phyloP scores from a whole-genome alignment of 768 basidiomycete species.

The Polyporus arcularius region DNA sequence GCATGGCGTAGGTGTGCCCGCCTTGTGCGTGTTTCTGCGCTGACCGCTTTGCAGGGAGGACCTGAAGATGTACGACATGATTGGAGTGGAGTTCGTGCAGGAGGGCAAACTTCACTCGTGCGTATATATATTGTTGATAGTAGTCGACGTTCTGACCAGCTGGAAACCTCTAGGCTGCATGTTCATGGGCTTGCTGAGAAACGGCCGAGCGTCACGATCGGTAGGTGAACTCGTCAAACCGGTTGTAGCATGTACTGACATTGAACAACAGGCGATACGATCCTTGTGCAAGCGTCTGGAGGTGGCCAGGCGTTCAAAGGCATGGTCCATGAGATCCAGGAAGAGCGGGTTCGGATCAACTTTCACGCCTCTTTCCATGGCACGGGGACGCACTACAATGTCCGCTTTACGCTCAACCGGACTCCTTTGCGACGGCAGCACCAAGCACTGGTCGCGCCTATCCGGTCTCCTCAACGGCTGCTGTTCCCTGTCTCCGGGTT shows the following conservation, averaged over 20 bases:
- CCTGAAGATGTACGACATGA: conserved; percentile 38
- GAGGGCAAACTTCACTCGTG: conserved; percentile 48
- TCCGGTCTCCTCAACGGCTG: conserved; percentile 39
- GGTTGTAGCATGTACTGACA: conserved; percentile 9
- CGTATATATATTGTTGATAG: conserved; percentile 10
- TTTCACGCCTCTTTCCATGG: conserved; percentile 46
- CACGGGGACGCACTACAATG: conserved; percentile 46
- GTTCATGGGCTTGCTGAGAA: conserved; percentile 61
- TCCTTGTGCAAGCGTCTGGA: conserved; percentile 28
- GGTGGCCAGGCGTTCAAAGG: conserved; percentile 36
- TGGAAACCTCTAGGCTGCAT: conserved; percentile 36
- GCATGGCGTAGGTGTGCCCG: conserved; percentile 28
- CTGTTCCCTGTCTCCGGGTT: conserved; percentile 44
- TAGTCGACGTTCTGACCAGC: not conserved
- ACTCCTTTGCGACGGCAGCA: conserved; percentile 56
- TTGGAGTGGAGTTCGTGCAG: conserved; percentile 36
- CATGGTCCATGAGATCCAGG: conserved; percentile 50
- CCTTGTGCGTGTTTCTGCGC: not conserved
- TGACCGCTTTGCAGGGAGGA: conserved; percentile 28
- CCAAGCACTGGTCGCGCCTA: conserved; percentile 46
- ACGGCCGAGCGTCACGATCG: conserved; percentile 58
- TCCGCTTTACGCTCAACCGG: conserved; percentile 59
- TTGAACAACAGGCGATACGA: conserved; percentile 33
- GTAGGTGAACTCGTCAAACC: conserved; percentile 30
- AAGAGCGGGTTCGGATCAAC: conserved; percentile 44